These are phyloP conservation scores for Nymphaea thermarum DNA, from an alignment of 164 flowering plant species.

Conservation along the genomic window DNA sequence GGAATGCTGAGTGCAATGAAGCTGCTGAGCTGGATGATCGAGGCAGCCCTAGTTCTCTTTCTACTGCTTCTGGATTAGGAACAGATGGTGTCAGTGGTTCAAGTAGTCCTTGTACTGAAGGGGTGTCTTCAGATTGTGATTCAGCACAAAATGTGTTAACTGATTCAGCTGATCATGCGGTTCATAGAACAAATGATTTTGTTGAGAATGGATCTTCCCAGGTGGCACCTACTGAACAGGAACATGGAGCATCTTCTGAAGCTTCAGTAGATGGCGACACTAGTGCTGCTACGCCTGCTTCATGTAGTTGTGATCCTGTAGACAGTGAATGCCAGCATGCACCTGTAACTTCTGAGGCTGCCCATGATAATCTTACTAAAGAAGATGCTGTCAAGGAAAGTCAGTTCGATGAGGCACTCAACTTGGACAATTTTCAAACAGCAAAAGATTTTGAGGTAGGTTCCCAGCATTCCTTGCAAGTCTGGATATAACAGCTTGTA, in stretches of 20 bases:
- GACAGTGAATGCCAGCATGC: background rate
- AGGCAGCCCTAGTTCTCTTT: slow-evolving; percentile 38
- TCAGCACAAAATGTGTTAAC: slow-evolving; percentile 2
- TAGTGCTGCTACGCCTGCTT: background rate
- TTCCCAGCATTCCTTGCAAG: background rate
- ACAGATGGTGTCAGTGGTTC: slow-evolving; percentile 8
- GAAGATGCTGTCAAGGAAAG: slow-evolving; percentile 8
- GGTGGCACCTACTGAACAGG: background rate
- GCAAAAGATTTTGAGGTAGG: slow-evolving; percentile 78
- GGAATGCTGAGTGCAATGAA: slow-evolving; percentile 25
- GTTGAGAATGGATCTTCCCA: background rate
- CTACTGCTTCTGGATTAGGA: slow-evolving; percentile 14
- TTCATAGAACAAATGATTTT: background rate
- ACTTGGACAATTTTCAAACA: slow-evolving; percentile 43
- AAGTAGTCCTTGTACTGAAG: background rate
- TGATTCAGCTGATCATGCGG: slow-evolving; percentile 5
- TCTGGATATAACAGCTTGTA: background rate
- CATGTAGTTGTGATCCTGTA: background rate
- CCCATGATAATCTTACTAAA: background rate
- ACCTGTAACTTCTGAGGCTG: background rate
- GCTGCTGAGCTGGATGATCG: slow-evolving; percentile 18
- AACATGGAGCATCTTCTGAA: background rate
- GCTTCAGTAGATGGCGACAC: background rate
- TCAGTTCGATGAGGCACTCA: slow-evolving; percentile 22
- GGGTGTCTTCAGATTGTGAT: slow-evolving; percentile 5